Evolutionary conservation across 768 basidiomycete species (phyloP), one percentile per base, ranked within the genome.

Genomic region (Hemileccinum rubropunctum): DNA sequence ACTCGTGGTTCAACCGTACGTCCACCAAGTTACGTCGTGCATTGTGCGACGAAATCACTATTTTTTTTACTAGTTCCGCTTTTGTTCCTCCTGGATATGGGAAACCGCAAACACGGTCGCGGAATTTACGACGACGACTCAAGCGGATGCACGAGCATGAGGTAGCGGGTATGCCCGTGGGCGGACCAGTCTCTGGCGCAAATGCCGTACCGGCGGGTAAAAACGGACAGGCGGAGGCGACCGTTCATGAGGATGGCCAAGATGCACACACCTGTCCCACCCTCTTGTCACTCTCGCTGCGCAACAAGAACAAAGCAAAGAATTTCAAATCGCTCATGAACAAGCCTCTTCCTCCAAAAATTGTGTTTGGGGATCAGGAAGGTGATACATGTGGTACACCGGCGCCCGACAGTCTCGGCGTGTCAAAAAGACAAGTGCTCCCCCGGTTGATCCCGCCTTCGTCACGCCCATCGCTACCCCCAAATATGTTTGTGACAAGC

Each of bases 261-360:
- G 51, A 53, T 9, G 39, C 28, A 6, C 28, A 37, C 18, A 1
- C 38, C 47, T 13, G 41, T 11, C 36, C 23, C 23, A 12, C 4
- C 9, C 71, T 78, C 20, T 76, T 77, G 13, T 62, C 55, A 50
- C 71, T 78, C 36, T 79, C 79, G 0, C 66, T 88, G 18, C 73
- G 79, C 38, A 89, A 86, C 63, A 88, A 86, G 66, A 89, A 88
- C 66, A 90, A 89, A 65, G 80, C 78, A 39, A 84, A 79, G 50
- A 82, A 81, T 17, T 88, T 84, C 66, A 82, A 76, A 57, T 71
- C 78, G 42, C 68, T 78, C 7, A 73, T 83, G 65, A 56, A 66
- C 42, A 68, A 34, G 62, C 74, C 45, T 44, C 74, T 65, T 54
- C 75, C 64, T 30, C 60, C 69, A 34, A 86, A 81, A 65, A 84